Percentiles rank a stretch among this genome's conserved stretches.
Evolutionary conservation across 2,329 filamentous ascomycete genomes (phyloP).

Genomic region (Colletotrichum liriopes): DNA sequence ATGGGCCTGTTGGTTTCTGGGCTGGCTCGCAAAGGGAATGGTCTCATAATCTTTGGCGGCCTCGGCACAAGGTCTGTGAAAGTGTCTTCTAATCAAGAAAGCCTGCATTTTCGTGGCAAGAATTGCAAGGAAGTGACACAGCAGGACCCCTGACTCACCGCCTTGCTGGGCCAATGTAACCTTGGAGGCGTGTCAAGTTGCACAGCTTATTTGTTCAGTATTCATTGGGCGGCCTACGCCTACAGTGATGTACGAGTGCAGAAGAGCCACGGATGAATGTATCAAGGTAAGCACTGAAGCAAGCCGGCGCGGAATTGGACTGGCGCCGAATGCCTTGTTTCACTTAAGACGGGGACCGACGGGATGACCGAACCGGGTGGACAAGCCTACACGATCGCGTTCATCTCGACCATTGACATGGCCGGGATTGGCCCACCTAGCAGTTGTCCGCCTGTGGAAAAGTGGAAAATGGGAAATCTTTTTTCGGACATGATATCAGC

Average conservation of each 20-base stretch:
- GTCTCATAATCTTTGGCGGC: slow-evolving; percentile 6
- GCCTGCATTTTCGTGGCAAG: too few relatives aligned
- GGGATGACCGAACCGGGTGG: slow-evolving; percentile 29
- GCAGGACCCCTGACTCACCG: slow-evolving; percentile 18
- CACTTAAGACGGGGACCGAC: slow-evolving; percentile 28
- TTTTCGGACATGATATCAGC: slow-evolving; percentile 41
- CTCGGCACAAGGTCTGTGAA: slow-evolving; percentile 12
- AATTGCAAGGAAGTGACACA: neutral
- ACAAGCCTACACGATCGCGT: slow-evolving; percentile 15
- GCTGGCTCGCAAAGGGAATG: slow-evolving; percentile 8
- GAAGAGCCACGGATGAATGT: neutral
- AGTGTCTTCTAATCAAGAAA: neutral
- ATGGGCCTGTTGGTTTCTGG: slow-evolving; percentile 4
- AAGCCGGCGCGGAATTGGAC: slow-evolving; percentile 35
- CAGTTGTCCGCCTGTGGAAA: slow-evolving; percentile 15
- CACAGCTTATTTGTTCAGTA: neutral
- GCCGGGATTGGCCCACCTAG: slow-evolving; percentile 29
- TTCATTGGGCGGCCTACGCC: neutral
- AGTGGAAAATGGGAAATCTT: slow-evolving; percentile 27
- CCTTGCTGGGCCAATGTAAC: slow-evolving; percentile 2
- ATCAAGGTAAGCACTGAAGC: neutral
- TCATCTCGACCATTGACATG: slow-evolving; percentile 31
- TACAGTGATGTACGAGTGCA: neutral
- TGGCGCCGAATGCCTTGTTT: slow-evolving; percentile 37
- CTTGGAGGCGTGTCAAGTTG: neutral